Base-by-base conservation (phyloP, 2,329 filamentous ascomycete genomes). In the Claviceps cyperi region DNA sequence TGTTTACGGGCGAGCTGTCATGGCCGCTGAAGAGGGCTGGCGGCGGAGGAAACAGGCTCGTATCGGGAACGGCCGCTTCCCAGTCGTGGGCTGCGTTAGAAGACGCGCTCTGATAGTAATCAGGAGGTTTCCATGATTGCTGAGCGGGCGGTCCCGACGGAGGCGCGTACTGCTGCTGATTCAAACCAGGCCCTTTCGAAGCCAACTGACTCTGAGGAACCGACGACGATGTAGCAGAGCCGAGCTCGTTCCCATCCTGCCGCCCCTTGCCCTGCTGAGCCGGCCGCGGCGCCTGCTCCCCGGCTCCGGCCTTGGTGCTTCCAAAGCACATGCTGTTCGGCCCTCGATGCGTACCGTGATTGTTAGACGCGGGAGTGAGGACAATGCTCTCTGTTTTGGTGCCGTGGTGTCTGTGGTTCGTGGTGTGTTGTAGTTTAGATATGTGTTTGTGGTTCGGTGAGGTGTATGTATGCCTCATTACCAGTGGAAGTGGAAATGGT, bases 51-150 rank as follows among this genome's bases (percentile, higher is more conserved):
- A 89, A 77, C 9, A 85, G 72, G 1, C 83, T 72, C 1, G 79
- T 87, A 62, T 89, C 84, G 0, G 84, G 83, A 1, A 88, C 82
- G 3, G 81, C 76, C 6, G 75, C 60, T 56, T 81, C 73, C 85
- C 85, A 89, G 65, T 85, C 79, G 61, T 88, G 83, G 83, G 56
- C 79, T 62, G 40, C 6, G 28, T 32, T 32, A 1, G 28, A 32
- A 32, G 28, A 32, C 28, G 28, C 28, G 28, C 28, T 32, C 28
- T 32, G 28, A 32, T 32, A 4, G 9, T 32, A 32, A 32, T 32
- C 9, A 11, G 28, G 28, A 11, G 28, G 28, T 32, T 32, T 32
- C 28, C 3, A 32, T 32, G 28, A 32, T 11, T 32, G 28, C 9
- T 32, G 28, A 32, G 28, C 28, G 17, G 38, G 38, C 15, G 38